Conservation (phyloP, 2,329 filamentous ascomycete genomes). For the Truncatella angustata region DNA sequence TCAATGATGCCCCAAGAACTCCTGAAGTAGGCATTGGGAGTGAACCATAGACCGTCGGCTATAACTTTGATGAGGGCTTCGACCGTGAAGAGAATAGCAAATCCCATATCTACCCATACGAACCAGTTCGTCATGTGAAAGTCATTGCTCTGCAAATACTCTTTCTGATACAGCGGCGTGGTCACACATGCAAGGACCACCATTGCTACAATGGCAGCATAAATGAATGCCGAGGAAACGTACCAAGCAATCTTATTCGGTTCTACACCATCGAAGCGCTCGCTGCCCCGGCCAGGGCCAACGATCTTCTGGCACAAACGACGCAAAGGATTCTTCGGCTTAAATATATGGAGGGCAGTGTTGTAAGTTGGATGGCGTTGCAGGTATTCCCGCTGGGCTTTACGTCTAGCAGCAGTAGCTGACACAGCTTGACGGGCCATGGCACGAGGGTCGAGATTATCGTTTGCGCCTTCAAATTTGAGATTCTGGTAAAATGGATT, state of each 20-base stretch:
- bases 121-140: constrained; percentile 81
- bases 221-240: constrained; percentile 88
- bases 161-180: constrained; percentile 88
- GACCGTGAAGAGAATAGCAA: constrained; percentile 79
- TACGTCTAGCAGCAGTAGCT: constrained; percentile 77
- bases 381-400: constrained; percentile 88
- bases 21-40: constrained; percentile 93
- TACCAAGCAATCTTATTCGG: constrained; percentile 93
- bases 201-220: constrained; percentile 93
- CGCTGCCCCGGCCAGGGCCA: constrained; percentile 81
- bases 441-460: constrained; percentile 77
- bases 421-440: constrained; percentile 90
- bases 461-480: constrained; percentile 68
- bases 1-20: constrained; percentile 98
- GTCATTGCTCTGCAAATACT: constrained; percentile 65
- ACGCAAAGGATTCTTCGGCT: constrained; percentile 73
- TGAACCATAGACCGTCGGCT: constrained; percentile 94
- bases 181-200: constrained; percentile 94
- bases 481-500: constrained; percentile 91
- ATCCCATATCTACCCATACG: constrained; percentile 87
- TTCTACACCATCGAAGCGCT: constrained; percentile 85
- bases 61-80: constrained; percentile 91
- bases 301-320: constrained; percentile 85
- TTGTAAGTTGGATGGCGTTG: constrained; percentile 88
- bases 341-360: constrained; percentile 85